phyloP scores from a whole-genome alignment of 179 eudicot species.

The Actinidia chinensis region DNA sequence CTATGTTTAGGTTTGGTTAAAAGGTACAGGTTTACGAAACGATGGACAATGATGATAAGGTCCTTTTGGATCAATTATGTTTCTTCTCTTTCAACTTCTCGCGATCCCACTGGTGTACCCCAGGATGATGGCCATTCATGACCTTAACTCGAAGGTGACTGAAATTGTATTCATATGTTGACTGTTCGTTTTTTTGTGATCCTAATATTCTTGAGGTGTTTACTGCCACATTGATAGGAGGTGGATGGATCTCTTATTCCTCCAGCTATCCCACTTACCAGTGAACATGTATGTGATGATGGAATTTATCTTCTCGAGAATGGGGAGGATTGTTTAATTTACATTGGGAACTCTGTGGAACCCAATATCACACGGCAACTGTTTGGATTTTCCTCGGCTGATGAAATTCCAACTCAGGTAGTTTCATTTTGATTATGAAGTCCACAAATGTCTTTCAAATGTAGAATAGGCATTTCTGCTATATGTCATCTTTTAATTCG shows the following conservation, averaged over 20 bases:
- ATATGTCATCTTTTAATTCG: background rate
- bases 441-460: background rate
- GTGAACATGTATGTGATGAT: slow-evolving; percentile 66
- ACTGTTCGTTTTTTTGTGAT: background rate
- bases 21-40: slow-evolving; percentile 68
- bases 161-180: background rate
- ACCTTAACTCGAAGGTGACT: slow-evolving; percentile 70
- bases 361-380: slow-evolving; percentile 52
- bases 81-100: slow-evolving; percentile 64
- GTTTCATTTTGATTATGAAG: background rate
- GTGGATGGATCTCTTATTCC: slow-evolving; percentile 62
- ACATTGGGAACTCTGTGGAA: slow-evolving; percentile 61
- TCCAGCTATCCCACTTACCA: slow-evolving; percentile 64
- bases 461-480: too few relatives aligned
- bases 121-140: slow-evolving; percentile 77
- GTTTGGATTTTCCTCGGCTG: slow-evolving; percentile 64
- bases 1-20: too few relatives aligned
- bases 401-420: slow-evolving; percentile 84
- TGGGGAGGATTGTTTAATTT: slow-evolving; percentile 83
- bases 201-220: background rate
- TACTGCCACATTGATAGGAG: slow-evolving; percentile 47
- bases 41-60: slow-evolving; percentile 81
- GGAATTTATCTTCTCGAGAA: slow-evolving; percentile 95
- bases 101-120: slow-evolving; percentile 90
- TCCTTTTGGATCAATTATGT: slow-evolving; percentile 83